Conservation (phyloP, 352 stramenopile genomes). For the Globisporangium recalcitrans region DNA sequence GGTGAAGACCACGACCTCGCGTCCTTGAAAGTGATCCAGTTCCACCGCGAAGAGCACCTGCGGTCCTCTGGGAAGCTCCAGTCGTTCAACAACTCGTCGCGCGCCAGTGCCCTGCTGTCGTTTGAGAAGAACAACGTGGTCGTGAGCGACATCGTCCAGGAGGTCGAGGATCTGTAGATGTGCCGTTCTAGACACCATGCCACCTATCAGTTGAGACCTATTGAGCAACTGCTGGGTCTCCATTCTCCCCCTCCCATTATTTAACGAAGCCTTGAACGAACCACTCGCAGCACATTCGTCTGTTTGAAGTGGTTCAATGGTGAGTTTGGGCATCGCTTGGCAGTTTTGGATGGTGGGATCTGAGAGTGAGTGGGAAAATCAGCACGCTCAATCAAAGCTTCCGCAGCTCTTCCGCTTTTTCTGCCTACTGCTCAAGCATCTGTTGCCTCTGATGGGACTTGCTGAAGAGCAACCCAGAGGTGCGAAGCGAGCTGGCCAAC, state of each 20-base stretch:
- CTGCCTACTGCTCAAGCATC: no score
- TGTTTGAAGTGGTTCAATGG: neutral
- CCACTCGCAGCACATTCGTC: neutral
- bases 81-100: constrained; percentile 6
- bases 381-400: no score
- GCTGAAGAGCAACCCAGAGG: neutral
- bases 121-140: constrained; percentile 15
- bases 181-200: neutral
- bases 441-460: neutral
- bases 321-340: no score
- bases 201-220: neutral
- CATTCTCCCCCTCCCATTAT: neutral
- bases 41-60: constrained; percentile 21
- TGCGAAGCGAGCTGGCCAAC: constrained; percentile 10
- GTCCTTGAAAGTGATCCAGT: constrained; percentile 40
- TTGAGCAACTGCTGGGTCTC: neutral
- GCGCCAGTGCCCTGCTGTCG: neutral
- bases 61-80: constrained; percentile 20
- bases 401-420: neutral
- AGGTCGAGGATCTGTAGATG: constrained; percentile 11
- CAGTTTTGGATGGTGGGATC: neutral
- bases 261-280: neutral
- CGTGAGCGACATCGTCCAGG: constrained; percentile 15
- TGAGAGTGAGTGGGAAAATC: no score
- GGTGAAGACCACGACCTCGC: constrained; percentile 30